phyloP scores from a whole-genome alignment of 176 grass and related monocot species.

The Coix lacrymajobi region DNA sequence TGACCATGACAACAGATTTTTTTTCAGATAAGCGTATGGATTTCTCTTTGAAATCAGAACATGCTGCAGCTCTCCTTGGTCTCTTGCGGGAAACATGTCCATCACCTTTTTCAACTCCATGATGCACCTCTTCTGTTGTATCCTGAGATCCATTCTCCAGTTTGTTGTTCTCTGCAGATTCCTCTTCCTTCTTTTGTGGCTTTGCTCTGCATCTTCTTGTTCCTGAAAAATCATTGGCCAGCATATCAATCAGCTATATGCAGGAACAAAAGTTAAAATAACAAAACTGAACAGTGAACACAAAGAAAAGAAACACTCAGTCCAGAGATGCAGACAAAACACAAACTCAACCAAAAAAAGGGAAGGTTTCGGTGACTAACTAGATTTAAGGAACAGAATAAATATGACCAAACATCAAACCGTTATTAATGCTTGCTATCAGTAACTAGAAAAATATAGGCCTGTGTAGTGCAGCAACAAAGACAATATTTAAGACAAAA shows the following conservation, averaged over 20 bases:
- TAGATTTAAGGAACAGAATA: slow-evolving; percentile 18
- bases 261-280: not conserved
- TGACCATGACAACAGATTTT: slow-evolving; percentile 50
- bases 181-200: slow-evolving; percentile 45
- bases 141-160: slow-evolving; percentile 16
- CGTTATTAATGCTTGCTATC: not conserved
- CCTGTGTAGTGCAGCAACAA: not conserved
- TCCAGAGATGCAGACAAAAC: not conserved
- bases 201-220: slow-evolving; percentile 65
- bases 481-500: not conserved
- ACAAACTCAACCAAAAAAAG: not conserved
- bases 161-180: slow-evolving; percentile 35
- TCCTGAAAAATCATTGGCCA: slow-evolving; percentile 44
- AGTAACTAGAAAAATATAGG: slow-evolving; percentile 10
- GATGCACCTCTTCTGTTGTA: not conserved
- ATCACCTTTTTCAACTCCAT: slow-evolving; percentile 38
- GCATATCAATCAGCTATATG: slow-evolving; percentile 12
- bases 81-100: slow-evolving; percentile 37
- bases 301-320: not conserved
- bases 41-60: slow-evolving; percentile 84
- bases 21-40: slow-evolving; percentile 60
- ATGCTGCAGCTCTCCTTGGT: slow-evolving; percentile 73
- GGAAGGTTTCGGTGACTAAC: not conserved
- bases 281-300: not conserved
- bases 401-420: not conserved